phyloP scores from a whole-genome alignment of 2,329 filamentous ascomycete genomes.

The Hymenoscyphus repandus region DNA sequence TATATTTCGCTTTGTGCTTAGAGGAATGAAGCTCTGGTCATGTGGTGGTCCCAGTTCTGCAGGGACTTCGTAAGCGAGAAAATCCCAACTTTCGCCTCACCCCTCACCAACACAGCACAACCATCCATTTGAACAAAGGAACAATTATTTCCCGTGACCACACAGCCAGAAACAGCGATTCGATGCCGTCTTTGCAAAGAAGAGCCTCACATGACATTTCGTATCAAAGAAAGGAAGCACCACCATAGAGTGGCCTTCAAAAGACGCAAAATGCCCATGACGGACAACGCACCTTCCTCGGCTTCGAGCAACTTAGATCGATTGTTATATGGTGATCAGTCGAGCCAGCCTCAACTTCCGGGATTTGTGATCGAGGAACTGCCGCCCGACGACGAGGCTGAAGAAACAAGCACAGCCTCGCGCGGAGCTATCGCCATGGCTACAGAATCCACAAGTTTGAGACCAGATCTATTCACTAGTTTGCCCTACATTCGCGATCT shows the following conservation, averaged over 20 bases:
- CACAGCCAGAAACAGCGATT: no score
- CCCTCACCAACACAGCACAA: no score
- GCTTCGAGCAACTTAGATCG: conserved; percentile 13
- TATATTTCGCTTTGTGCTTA: no score
- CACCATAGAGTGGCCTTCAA: conserved; percentile 27
- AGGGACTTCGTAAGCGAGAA: no score
- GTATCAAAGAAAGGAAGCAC: conserved; percentile 28
- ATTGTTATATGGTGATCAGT: conserved; percentile 8
- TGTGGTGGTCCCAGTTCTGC: no score
- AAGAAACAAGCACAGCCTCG: conserved; percentile 1
- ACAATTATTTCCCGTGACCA: no score
- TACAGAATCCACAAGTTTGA: conserved; percentile 20
- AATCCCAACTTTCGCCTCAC: no score
- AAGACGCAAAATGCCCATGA: conserved; percentile 19
- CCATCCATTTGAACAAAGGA: no score
- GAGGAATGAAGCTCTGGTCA: no score
- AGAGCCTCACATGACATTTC: conserved; percentile 28
- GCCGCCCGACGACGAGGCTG: conserved; percentile 10
- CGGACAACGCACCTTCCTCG: conserved; percentile 10
- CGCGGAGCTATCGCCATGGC: conserved; percentile 13
- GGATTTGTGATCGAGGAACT: conserved; percentile 18
- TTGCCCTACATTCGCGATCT: conserved; percentile 59
- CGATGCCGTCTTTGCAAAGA: conserved; percentile 3
- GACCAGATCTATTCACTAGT: conserved; percentile 53
- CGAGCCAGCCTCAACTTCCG: conserved; percentile 9